phyloP scores from a whole-genome alignment of 2,329 filamentous ascomycete genomes.

The Boeremia exigua region DNA sequence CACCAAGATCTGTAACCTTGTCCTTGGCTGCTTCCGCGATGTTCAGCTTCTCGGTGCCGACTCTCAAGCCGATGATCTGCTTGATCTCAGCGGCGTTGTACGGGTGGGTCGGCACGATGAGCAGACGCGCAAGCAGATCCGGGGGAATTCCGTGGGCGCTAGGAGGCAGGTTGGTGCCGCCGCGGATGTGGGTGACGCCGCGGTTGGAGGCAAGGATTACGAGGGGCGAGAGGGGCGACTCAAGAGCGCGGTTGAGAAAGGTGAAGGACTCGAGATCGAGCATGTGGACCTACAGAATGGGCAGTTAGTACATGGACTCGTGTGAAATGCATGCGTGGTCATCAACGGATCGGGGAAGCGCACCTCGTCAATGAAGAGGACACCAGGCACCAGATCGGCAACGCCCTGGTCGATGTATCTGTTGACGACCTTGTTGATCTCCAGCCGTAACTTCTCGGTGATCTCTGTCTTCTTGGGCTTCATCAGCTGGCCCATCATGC shows the following conservation, averaged over 20 bases:
- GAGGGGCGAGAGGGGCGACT: constrained; percentile 92
- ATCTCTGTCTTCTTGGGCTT: constrained; percentile 99
- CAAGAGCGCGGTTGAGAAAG: constrained; percentile 96
- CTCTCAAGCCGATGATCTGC: constrained; percentile 84
- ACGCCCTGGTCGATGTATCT: constrained; percentile 99
- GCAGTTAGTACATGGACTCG: background rate
- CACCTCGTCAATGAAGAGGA: constrained; percentile 98
- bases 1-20: constrained; percentile 85
- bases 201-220: constrained; percentile 98
- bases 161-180: constrained; percentile 66
- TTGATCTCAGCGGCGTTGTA: constrained; percentile 91
- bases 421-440: constrained; percentile 99
- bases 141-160: constrained; percentile 93
- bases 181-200: constrained; percentile 90
- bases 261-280: constrained; percentile 99
- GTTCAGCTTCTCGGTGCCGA: constrained; percentile 78
- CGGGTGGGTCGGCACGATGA: constrained; percentile 93
- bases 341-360: constrained; percentile 21
- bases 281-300: constrained; percentile 83
- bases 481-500: constrained; percentile 99
- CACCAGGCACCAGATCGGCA: constrained; percentile 95
- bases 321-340: constrained; percentile 22
- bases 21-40: constrained; percentile 84
- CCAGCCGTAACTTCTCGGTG: constrained; percentile 90
- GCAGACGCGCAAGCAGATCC: constrained; percentile 89